Conservation (phyloP, 1,284 basidiomycete species). For the Microbotryum silenes-acaulis region DNA sequence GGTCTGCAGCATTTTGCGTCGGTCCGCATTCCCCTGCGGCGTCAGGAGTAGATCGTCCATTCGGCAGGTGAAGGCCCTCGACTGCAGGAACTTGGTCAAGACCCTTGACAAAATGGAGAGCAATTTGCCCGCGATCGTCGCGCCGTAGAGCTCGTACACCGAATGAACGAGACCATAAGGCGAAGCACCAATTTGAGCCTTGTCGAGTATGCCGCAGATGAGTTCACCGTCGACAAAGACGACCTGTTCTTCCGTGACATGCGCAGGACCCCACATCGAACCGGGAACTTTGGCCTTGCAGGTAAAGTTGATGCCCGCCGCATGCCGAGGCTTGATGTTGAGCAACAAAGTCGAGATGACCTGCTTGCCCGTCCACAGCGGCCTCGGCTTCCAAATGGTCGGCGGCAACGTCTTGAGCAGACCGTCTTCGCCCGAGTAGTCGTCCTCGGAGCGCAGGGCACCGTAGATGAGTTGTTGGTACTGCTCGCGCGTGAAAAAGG, state of each 20-base stretch:
- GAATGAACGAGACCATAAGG: constrained; percentile 96
- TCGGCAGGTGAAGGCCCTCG: constrained; percentile 94
- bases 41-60: constrained; percentile 97
- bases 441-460: constrained; percentile 81
- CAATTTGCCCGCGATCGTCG: constrained; percentile 79
- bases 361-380: constrained; percentile 97
- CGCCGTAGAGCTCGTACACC: constrained; percentile 96
- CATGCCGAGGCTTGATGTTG: constrained; percentile 79
- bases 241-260: constrained; percentile 67
- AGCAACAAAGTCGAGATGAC: constrained; percentile 85
- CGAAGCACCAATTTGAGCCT: constrained; percentile 92
- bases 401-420: constrained; percentile 79
- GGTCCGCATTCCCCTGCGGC: constrained; percentile 63
- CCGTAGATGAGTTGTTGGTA: constrained; percentile 97
- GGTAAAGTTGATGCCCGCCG: constrained; percentile 75
- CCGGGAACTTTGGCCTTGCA: constrained; percentile 80
- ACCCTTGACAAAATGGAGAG: constrained; percentile 87
- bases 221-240: constrained; percentile 90
- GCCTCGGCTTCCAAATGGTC: constrained; percentile 79
- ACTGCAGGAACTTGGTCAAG: constrained; percentile 95
- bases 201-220: constrained; percentile 87
- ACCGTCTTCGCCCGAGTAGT: constrained; percentile 53
- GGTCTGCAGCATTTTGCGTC: constrained; percentile 61
- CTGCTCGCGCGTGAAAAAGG: constrained; percentile 90
- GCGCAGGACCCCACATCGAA: constrained; percentile 60